Conservation (phyloP, 1,139 yeast species). For the Zygosaccharomyces sapae region DNA sequence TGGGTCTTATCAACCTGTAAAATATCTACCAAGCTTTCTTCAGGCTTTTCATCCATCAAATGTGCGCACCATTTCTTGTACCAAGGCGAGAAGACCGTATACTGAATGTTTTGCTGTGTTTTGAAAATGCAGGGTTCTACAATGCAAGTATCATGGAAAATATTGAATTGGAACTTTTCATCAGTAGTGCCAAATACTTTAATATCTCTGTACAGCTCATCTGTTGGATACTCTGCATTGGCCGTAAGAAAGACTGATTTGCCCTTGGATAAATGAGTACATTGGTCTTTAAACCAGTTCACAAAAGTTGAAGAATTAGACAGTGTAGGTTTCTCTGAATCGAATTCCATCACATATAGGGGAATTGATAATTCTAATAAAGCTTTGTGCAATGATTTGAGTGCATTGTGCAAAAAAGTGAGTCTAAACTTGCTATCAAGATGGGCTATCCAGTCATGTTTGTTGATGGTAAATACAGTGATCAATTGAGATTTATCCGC, state of each 20-base stretch:
- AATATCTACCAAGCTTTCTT: constrained; percentile 6
- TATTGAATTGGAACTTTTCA: constrained; percentile 31
- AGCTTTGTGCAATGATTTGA: constrained; percentile 35
- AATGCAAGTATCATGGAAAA: constrained; percentile 47
- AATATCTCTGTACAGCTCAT: constrained; percentile 44
- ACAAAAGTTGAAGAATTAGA: constrained; percentile 21
- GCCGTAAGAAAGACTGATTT: constrained; percentile 15
- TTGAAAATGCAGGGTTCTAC: constrained; percentile 44
- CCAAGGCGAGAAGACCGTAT: constrained; percentile 53
- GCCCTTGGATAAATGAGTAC: constrained; percentile 11
- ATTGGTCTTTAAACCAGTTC: constrained; percentile 33
- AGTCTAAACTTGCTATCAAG: constrained; percentile 44
- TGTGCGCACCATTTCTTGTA: constrained; percentile 45
- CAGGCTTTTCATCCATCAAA: constrained; percentile 27
- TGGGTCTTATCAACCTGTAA: constrained; percentile 7
- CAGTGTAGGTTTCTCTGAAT: constrained; percentile 31
- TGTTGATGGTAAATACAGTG: constrained; percentile 42
- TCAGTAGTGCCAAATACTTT: constrained; percentile 23
- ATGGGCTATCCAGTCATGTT: constrained; percentile 44
- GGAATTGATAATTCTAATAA: constrained; percentile 41
- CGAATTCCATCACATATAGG: constrained; percentile 38
- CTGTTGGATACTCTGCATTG: constrained; percentile 45
- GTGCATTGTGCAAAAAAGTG: constrained; percentile 39
- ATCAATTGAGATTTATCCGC: constrained; percentile 31
- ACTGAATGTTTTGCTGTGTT: constrained; percentile 46